phyloP scores from a whole-genome alignment of 805 yeast genomes.

The Candida sithepensis region DNA sequence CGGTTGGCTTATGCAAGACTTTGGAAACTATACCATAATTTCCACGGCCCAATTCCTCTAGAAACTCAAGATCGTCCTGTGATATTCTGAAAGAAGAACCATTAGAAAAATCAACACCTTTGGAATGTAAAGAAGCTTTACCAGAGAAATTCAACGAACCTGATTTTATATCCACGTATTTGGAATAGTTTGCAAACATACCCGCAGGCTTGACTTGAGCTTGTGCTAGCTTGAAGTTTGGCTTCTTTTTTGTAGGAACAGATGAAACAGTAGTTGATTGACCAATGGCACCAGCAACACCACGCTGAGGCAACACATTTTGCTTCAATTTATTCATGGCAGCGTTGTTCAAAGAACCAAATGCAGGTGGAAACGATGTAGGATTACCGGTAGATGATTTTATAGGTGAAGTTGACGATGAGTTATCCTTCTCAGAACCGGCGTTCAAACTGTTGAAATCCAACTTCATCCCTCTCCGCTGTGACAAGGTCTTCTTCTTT shows the following conservation, averaged over 20 bases:
- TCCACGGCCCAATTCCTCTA: constrained; percentile 91
- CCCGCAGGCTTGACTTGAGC: constrained; percentile 44
- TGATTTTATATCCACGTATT: constrained; percentile 85
- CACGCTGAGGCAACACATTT: constrained; percentile 24
- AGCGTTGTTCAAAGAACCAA: constrained; percentile 2
- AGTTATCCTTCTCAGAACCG: background rate
- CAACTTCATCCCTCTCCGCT: constrained; percentile 52
- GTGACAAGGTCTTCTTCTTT: constrained; percentile 43
- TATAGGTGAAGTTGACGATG: background rate
- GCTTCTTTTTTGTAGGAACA: constrained; percentile 16
- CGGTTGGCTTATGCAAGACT: constrained; percentile 90
- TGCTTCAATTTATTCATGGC: constrained; percentile 17
- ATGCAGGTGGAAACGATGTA: background rate
- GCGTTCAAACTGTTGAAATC: constrained; percentile 28
- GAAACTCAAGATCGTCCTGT: constrained; percentile 74
- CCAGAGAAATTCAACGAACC: constrained; percentile 92
- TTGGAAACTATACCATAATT: constrained; percentile 95
- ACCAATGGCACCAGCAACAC: background rate
- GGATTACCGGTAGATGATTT: background rate
- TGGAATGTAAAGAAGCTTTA: constrained; percentile 85
- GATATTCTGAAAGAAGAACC: constrained; percentile 87
- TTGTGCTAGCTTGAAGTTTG: constrained; percentile 22
- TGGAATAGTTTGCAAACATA: constrained; percentile 77
- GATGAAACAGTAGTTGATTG: constrained; percentile 22
- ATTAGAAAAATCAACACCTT: constrained; percentile 85